Evolutionary conservation across 805 yeast species (phyloP), one percentile per base, ranked within the genome.

Genomic region (Candida ponderosae): DNA sequence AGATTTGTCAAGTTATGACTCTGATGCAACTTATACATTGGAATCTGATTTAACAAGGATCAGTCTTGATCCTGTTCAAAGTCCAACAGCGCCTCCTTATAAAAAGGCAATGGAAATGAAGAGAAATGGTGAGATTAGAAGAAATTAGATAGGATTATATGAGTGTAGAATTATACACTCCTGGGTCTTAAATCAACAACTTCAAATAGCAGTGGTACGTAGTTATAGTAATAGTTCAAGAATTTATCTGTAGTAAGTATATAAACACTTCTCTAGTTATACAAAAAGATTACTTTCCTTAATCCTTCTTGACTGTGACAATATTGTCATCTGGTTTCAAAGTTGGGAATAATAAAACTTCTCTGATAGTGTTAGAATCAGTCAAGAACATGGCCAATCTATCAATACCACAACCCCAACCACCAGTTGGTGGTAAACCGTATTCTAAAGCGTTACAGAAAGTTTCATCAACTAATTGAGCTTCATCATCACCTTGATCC

Each of bases 401-500:
- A 68, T 90, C 98, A 51, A 90, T 89, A 76, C 98, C 98, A 69
- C 95, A 82, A 54, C 98, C 98, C 97, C 97, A 90, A 52, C 98
- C 98, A 64, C 95, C 97, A 53, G 97, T 93, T 56, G 98, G 98
- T 42, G 98, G 98, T 57, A 90, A 76, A 66, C 97, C 98, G 65
- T 87, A 90, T 71, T 90, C 98, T 57, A 90, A 76, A 50, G 98
- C 97, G 55, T 89, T 85, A 73, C 95, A 83, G 89, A 90, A 90
- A 47, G 85, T 82, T 71, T 90, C 98, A 63, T 90, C 98, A 47
- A 93, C 75, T 64, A 88, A 60, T 72, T 90, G 97, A 44, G 96
- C 98, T 71, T 93, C 98, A 59, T 90, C 98, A 60, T 90, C 98
- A 73, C 98, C 98, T 67, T 87, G 96, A 49, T 72, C 97, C 73